phyloP scores from a whole-genome alignment of 148 eudicot species.

The Talinum fruticosum region DNA sequence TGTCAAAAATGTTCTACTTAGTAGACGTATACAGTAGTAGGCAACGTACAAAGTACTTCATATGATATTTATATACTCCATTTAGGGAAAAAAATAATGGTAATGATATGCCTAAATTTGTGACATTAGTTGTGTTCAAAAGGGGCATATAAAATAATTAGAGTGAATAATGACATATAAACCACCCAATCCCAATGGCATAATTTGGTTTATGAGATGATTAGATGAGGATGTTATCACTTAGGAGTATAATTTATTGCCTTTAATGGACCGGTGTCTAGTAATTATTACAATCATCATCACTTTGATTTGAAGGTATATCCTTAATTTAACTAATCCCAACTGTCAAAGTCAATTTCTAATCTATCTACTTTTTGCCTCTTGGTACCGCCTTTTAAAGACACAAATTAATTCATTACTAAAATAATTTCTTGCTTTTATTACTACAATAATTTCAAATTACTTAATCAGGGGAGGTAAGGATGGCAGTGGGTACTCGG shows the following conservation, averaged over 20 bases:
- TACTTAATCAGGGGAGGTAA: no score
- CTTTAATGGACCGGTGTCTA: slow-evolving; percentile 11
- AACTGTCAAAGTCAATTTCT: slow-evolving; percentile 24
- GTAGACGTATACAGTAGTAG: no score
- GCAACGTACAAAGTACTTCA: no score
- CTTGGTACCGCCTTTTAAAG: slow-evolving; percentile 2
- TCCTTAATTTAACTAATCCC: slow-evolving; percentile 20
- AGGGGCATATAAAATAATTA: slow-evolving; percentile 9
- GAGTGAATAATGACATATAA: slow-evolving; percentile 15
- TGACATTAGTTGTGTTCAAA: background rate
- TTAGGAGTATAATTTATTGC: background rate
- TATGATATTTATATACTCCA: no score
- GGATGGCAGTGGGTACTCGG: no score
- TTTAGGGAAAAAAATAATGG: no score
- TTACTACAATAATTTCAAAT: background rate
- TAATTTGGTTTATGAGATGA: background rate
- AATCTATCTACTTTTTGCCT: slow-evolving; percentile 10
- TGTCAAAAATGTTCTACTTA: no score
- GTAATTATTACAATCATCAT: slow-evolving; percentile 20
- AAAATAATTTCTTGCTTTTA: background rate
- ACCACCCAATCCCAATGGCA: slow-evolving; percentile 4
- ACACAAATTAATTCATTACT: background rate
- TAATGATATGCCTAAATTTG: no score
- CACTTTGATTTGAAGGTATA: slow-evolving; percentile 20
- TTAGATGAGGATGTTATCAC: background rate